Base-by-base conservation (phyloP, 768 basidiomycete species). In the Leccinum boreale region DNA sequence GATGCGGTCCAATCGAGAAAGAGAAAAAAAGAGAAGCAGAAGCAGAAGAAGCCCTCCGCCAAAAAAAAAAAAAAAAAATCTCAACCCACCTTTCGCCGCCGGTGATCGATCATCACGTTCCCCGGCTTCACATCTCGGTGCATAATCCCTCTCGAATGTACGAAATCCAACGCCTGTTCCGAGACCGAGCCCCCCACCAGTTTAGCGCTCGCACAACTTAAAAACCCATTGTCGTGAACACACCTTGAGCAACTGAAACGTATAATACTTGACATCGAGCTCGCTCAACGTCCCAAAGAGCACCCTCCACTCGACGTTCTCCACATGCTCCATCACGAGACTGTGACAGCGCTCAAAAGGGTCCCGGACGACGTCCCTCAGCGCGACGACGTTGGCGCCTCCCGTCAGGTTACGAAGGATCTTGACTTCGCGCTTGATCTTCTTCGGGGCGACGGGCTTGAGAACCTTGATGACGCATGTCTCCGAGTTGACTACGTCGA, bases 401-500 rank as follows among this genome's bases (percentile, higher is more conserved):
- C 87, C 87, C 8, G 83, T 80, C 26, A 89, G 68, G 69, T 87
- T 87, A 58, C 83, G 81, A 50, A 89, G 73, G 57, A 89, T 84
- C 75, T 89, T 88, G 72, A 89, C 84, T 71, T 89, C 87, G 29
- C 87, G 78, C 73, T 86, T 86, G 69, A 88, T 84, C 77, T 89
- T 89, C 79, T 81, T 71, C 77, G 65, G 57, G 39, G 73, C 85
- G 44, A 89, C 86, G 23, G 87, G 87, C 65, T 89, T 89, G 63
- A 89, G 75, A 5, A 89, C 86, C 68, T 89, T 89, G 74, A 89
- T 80, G 62, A 86, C 75, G 65, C 83, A 84, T 56, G 75, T 78
- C 58, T 82, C 80, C 33, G 74, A 74, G 62, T 78, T 81, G 60
- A 77, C 77, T 67, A 79, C 78, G 68, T 87, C 81, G 55, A 85